phyloP scores from a whole-genome alignment of 148 eudicot species.

The Fagopyrum homotropicum region DNA sequence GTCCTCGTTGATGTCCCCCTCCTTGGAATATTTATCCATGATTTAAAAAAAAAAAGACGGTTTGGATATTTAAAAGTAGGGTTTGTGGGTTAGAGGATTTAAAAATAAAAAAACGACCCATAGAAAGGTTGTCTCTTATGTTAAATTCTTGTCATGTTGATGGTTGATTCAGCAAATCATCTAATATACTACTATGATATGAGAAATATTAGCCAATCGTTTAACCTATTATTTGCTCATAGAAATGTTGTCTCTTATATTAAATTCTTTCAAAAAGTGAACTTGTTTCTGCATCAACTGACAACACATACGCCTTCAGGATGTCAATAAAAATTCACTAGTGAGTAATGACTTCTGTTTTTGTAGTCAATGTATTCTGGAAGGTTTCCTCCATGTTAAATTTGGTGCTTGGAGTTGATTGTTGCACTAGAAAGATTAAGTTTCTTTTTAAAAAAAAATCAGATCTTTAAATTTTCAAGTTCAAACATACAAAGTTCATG shows the following conservation, averaged over 20 bases:
- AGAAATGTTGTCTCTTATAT: conserved; percentile 88
- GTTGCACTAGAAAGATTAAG: background rate
- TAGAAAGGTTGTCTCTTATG: too few species aligned
- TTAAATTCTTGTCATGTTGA: conserved; percentile 8
- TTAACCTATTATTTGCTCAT: conserved; percentile 68
- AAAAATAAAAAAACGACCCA: too few species aligned
- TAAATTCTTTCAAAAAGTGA: conserved; percentile 70
- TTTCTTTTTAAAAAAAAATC: background rate
- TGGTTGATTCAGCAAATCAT: conserved; percentile 98
- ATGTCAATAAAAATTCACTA: conserved; percentile 52
- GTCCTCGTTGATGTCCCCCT: too few species aligned
- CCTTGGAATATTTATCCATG: too few species aligned
- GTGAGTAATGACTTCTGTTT: conserved; percentile 24
- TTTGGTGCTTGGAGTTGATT: background rate
- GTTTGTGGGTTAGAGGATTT: too few species aligned
- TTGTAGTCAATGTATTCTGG: too few species aligned
- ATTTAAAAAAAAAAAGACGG: too few species aligned
- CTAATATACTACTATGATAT: conserved; percentile 78
- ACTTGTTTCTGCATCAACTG: conserved; percentile 93
- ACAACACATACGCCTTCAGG: conserved; percentile 81
- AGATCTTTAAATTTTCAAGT: conserved; percentile 28
- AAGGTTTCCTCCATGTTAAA: background rate
- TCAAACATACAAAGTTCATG: conserved; percentile 68
- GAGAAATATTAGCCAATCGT: conserved; percentile 75
- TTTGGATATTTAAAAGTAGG: too few species aligned